A percentile compares a stretch with the other conserved stretches of the same genome.
Conservation (phyloP, 306 rosid genomes). For the Ormosia semicastrata region DNA sequence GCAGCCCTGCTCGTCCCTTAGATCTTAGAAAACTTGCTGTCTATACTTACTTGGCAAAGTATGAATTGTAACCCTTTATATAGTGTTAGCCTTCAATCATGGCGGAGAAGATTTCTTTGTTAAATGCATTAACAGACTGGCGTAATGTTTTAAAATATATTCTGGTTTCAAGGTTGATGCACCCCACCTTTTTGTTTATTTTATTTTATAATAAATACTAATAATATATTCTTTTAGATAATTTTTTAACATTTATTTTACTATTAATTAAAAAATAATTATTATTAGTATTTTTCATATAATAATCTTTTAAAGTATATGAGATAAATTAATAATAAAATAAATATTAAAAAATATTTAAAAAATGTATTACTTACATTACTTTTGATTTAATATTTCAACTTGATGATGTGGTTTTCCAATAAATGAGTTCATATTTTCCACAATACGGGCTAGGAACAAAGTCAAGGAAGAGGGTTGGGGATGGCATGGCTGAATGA, state of each 20-base stretch:
- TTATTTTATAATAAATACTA: too few species aligned
- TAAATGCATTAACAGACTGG: not conserved
- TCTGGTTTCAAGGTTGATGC: not conserved
- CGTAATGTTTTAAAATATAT: not conserved
- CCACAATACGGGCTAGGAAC: not conserved
- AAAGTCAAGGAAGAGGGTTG: conserved; percentile 31
- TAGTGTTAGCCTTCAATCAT: conserved; percentile 17
- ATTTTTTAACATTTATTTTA: too few species aligned
- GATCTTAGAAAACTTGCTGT: not conserved
- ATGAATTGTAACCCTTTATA: conserved; percentile 39
- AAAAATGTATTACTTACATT: too few species aligned
- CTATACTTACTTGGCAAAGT: not conserved
- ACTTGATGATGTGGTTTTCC: not conserved
- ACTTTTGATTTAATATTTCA: too few species aligned
- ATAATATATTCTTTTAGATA: too few species aligned
- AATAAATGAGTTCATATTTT: not conserved
- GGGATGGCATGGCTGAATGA: conserved; percentile 10
- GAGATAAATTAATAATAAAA: too few species aligned
- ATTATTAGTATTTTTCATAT: too few species aligned
- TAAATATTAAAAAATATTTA: too few species aligned
- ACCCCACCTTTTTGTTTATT: not conserved
- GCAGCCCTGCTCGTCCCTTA: too few species aligned
- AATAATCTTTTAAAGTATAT: too few species aligned
- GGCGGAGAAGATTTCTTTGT: not conserved
- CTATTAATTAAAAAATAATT: too few species aligned